Conservation (phyloP, 495 filamentous ascomycete species). For the Clohesyomyces aquaticus region DNA sequence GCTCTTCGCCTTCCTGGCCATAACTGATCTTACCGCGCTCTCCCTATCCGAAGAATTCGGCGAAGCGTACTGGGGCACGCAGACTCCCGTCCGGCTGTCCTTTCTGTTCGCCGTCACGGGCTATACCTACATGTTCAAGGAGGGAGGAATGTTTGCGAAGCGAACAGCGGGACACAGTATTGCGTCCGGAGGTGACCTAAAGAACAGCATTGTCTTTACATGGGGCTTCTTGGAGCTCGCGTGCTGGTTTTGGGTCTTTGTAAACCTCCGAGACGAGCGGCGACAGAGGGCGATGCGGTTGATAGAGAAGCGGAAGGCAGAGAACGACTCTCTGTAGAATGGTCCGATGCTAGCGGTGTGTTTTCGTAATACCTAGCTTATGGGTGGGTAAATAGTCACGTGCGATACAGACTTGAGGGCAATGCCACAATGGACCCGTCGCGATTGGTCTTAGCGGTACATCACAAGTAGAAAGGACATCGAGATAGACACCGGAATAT, state of each 20-base stretch:
- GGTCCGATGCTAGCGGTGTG: background rate
- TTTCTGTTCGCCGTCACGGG: conserved; percentile 68
- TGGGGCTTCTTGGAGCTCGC: conserved; percentile 84
- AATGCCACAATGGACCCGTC: no score
- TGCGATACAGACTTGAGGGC: no score
- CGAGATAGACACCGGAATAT: no score
- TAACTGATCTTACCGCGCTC: conserved; percentile 74
- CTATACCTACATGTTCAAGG: conserved; percentile 68
- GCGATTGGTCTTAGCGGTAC: no score
- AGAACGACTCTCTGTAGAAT: conserved; percentile 19
- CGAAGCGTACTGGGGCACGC: conserved; percentile 67
- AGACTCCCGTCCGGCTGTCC: conserved; percentile 62
- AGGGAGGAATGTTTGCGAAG: conserved; percentile 50
- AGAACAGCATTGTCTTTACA: conserved; percentile 80
- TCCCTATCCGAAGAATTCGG: conserved; percentile 71
- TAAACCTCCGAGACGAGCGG: conserved; percentile 35
- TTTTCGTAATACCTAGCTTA: no score
- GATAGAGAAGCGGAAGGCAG: conserved; percentile 35
- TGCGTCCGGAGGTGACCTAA: conserved; percentile 60
- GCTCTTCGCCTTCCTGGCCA: conserved; percentile 65
- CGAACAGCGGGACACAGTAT: conserved; percentile 32
- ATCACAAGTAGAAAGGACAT: no score
- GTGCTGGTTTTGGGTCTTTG: conserved; percentile 79
- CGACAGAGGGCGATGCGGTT: conserved; percentile 25
- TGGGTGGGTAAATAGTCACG: no score